phyloP scores from a whole-genome alignment of 1,284 basidiomycete species.

The Tetrapyrgos nigripes region DNA sequence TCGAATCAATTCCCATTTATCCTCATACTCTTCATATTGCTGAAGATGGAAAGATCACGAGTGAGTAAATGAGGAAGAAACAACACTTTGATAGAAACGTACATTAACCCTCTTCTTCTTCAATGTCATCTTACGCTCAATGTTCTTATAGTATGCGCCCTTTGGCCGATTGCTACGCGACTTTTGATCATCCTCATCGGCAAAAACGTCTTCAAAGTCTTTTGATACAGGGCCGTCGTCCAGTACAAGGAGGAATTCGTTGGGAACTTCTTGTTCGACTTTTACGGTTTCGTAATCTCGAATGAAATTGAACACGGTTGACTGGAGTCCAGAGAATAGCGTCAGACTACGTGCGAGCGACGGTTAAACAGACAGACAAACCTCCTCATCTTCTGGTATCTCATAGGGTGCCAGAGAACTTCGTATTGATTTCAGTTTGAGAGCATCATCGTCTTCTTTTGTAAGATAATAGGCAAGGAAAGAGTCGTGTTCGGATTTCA shows the following conservation, averaged over 20 bases:
- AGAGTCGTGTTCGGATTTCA: slow-evolving; percentile 86
- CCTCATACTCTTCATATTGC: slow-evolving; percentile 69
- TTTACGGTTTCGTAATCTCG: slow-evolving; percentile 87
- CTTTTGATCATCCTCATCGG: slow-evolving; percentile 29
- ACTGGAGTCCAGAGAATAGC: slow-evolving; percentile 39
- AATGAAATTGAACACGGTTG: slow-evolving; percentile 73
- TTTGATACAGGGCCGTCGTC: slow-evolving; percentile 59
- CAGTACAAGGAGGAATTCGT: slow-evolving; percentile 83
- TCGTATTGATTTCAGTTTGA: slow-evolving; percentile 61
- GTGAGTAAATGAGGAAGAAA: slow-evolving; percentile 1
- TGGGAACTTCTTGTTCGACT: slow-evolving; percentile 82
- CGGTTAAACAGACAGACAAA: slow-evolving; percentile 23
- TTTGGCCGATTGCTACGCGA: slow-evolving; percentile 43
- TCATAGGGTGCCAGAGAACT: slow-evolving; percentile 46
- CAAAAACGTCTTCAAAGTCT: slow-evolving; percentile 44
- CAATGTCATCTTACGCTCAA: slow-evolving; percentile 84
- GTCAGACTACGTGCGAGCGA: slow-evolving; percentile 1
- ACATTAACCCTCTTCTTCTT: slow-evolving; percentile 87
- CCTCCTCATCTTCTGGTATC: slow-evolving; percentile 58
- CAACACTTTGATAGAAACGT: slow-evolving; percentile 30
- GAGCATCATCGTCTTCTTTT: slow-evolving; percentile 73
- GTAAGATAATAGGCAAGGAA: slow-evolving; percentile 92
- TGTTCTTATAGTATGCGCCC: slow-evolving; percentile 88
- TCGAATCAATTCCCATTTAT: slow-evolving; percentile 82
- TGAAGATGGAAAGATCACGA: slow-evolving; percentile 36